A percentile compares a stretch with the other conserved stretches of the same genome.
phyloP scores from a whole-genome alignment of 441 rosid species.

The Euphorbia corollata region DNA sequence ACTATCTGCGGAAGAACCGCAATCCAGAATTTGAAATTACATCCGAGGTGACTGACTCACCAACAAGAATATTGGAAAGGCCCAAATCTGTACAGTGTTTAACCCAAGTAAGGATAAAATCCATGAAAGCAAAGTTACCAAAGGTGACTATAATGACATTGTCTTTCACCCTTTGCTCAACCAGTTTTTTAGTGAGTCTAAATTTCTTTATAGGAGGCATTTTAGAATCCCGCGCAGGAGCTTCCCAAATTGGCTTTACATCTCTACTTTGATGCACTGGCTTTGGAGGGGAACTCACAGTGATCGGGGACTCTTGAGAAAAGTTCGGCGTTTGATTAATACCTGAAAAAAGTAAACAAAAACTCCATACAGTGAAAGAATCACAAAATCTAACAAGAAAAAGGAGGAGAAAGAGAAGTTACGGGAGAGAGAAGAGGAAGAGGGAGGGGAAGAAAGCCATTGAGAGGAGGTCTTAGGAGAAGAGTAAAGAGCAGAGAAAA shows the following conservation, averaged over 20 bases:
- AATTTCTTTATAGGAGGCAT: slow-evolving; percentile 76
- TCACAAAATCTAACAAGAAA: not conserved
- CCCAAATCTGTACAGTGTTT: slow-evolving; percentile 84
- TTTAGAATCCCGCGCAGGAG: slow-evolving; percentile 55
- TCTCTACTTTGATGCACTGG: slow-evolving; percentile 11
- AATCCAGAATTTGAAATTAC: not conserved
- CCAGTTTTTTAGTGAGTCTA: slow-evolving; percentile 61
- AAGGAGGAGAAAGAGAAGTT: slow-evolving; percentile 24
- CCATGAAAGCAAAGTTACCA: slow-evolving; percentile 97
- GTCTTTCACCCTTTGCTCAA: slow-evolving; percentile 63
- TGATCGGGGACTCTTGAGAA: slow-evolving; percentile 30
- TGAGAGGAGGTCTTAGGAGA: slow-evolving; percentile 34
- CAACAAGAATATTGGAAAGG: slow-evolving; percentile 80
- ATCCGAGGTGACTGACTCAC: slow-evolving; percentile 41
- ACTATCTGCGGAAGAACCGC: not conserved
- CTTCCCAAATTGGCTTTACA: slow-evolving; percentile 62
- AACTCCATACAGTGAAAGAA: not conserved
- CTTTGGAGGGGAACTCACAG: slow-evolving; percentile 19
- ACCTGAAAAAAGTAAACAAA: slow-evolving; percentile 31
- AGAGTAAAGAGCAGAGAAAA: slow-evolving; percentile 76
- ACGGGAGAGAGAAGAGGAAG: slow-evolving; percentile 27
- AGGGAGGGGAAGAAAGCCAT: slow-evolving; percentile 52
- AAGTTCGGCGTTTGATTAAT: slow-evolving; percentile 25
- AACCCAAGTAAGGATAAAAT: slow-evolving; percentile 97
- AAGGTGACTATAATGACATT: slow-evolving; percentile 83